A percentile compares a stretch with the other conserved stretches of the same genome.
These are phyloP conservation scores for Euphorbia lathyris DNA, from an alignment of 345 rosid species.

Conservation along the genomic window DNA sequence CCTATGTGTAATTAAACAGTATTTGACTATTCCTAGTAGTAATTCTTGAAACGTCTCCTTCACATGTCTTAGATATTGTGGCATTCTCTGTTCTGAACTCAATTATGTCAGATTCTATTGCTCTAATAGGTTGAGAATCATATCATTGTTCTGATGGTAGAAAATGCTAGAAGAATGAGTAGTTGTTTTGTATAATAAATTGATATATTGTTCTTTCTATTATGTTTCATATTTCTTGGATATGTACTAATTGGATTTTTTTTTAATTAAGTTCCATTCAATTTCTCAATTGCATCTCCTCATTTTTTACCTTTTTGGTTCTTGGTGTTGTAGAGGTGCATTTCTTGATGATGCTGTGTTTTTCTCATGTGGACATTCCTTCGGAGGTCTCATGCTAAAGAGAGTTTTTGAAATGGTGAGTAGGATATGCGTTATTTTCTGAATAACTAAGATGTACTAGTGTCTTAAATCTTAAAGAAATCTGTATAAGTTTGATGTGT, in stretches of 20 bases:
- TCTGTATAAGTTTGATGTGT: neutral
- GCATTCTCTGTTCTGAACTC: neutral
- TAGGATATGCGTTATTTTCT: conserved; percentile 4
- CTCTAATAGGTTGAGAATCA: neutral
- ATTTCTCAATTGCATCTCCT: neutral
- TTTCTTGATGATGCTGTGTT: conserved; percentile 95
- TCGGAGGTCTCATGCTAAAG: conserved; percentile 93
- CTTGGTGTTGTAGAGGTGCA: conserved; percentile 62
- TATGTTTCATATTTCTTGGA: neutral
- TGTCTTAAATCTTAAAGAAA: neutral
- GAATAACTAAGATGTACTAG: neutral
- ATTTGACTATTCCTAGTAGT: neutral
- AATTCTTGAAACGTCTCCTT: neutral
- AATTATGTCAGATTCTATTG: neutral
- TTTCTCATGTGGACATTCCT: conserved; percentile 96
- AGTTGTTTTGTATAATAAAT: neutral
- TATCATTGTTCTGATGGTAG: neutral
- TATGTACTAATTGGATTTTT: neutral
- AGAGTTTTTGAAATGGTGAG: conserved; percentile 83
- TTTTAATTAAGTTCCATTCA: neutral
- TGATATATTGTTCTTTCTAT: neutral
- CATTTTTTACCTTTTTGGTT: conserved; percentile 7
- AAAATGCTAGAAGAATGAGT: neutral
- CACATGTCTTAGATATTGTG: neutral
- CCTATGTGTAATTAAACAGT: too few species aligned